These are phyloP conservation scores for Rhizopogon hawkerae DNA, from an alignment of 1,284 basidiomycete genomes.

Conservation along the genomic window DNA sequence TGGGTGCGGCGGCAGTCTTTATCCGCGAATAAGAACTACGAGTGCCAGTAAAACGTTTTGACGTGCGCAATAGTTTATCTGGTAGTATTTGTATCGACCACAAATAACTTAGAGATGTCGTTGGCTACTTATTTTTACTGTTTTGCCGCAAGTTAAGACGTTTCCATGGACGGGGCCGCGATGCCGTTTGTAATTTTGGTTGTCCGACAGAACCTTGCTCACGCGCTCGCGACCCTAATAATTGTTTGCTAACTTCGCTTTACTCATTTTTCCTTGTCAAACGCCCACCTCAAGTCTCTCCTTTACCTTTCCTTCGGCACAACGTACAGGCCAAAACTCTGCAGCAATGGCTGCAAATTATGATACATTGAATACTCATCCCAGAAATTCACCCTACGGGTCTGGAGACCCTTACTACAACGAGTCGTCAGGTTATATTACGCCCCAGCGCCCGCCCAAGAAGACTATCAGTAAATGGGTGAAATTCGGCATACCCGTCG, in stretches of 20 bases:
- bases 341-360: slow-evolving; percentile 34
- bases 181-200: slow-evolving; percentile 6
- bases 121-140: no score
- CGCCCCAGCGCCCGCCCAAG: slow-evolving; percentile 34
- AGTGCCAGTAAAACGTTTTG: no score
- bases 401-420: slow-evolving; percentile 59
- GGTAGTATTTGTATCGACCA: no score
- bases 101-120: no score
- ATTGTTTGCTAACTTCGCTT: no score
- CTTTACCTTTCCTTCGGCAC: slow-evolving; percentile 15
- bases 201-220: background rate
- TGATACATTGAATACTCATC: slow-evolving; percentile 32
- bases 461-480: slow-evolving; percentile 41
- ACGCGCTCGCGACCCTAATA: no score
- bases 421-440: slow-evolving; percentile 58
- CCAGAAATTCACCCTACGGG: slow-evolving; percentile 36
- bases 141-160: no score
- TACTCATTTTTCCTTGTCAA: background rate
- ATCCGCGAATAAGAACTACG: slow-evolving; percentile 35
- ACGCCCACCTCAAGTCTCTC: slow-evolving; percentile 19
- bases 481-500: slow-evolving; percentile 47
- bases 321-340: slow-evolving; percentile 8
- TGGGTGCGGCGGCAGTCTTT: slow-evolving; percentile 79
- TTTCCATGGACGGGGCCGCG: background rate
- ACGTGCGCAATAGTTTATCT: no score